These are phyloP conservation scores for Daedaleopsis sinensis DNA, from an alignment of 768 basidiomycete genomes.

Conservation along the genomic window DNA sequence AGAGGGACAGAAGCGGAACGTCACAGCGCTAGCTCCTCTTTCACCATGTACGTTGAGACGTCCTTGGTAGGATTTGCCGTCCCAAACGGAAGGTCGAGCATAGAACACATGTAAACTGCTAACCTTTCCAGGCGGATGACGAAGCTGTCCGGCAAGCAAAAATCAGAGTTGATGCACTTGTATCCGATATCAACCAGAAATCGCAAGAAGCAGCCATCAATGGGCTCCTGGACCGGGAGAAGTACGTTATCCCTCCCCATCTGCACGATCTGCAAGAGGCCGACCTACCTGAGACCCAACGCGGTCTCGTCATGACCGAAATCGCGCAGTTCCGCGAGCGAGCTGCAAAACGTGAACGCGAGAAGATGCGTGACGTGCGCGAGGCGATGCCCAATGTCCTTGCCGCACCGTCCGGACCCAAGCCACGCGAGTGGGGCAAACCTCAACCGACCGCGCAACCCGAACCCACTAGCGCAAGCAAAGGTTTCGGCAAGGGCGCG, in stretches of 20 bases:
- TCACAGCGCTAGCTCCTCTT: too few relatives aligned
- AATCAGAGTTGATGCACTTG: conserved; percentile 61
- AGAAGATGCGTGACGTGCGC: conserved; percentile 81
- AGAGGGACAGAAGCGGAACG: too few relatives aligned
- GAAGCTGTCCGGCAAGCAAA: conserved; percentile 63
- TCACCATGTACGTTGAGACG: too few relatives aligned
- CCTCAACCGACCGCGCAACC: conserved; percentile 39
- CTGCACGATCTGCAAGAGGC: conserved; percentile 95
- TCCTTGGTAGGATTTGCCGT: neutral
- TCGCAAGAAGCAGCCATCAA: conserved; percentile 77
- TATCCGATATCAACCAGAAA: conserved; percentile 70
- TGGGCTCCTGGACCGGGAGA: conserved; percentile 80
- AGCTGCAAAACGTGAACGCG: conserved; percentile 87
- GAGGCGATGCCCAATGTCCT: conserved; percentile 43
- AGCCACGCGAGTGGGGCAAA: conserved; percentile 80
- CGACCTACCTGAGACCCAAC: conserved; percentile 92
- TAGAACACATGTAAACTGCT: neutral
- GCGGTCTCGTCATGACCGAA: conserved; percentile 92
- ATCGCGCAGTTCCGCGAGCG: conserved; percentile 96
- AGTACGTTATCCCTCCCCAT: conserved; percentile 93
- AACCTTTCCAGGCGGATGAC: conserved; percentile 64
- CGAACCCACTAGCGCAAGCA: conserved; percentile 37
- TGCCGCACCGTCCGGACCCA: conserved; percentile 66
- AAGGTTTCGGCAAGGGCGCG: conserved; percentile 64
- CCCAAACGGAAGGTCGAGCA: neutral